Evolutionary conservation across 2,329 filamentous ascomycete species (phyloP), one percentile per base, ranked within the genome.

Genomic region (Paraphaeosphaeria minitans): DNA sequence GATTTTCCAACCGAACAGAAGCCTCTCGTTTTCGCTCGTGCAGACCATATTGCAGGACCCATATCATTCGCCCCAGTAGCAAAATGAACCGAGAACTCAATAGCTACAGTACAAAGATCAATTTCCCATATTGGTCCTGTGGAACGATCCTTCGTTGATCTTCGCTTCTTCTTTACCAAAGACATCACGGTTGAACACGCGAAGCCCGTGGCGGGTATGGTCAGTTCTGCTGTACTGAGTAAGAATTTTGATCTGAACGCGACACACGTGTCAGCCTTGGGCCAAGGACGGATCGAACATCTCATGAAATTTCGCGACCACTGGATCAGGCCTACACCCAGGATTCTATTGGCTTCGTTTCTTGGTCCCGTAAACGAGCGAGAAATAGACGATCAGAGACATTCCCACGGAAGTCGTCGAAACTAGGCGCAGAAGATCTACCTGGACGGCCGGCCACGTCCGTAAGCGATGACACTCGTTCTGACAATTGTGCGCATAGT

Each of bases 141-240:
- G 4, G 43, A 46, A 16, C 55, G 56, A 33, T 56, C 56, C 29
- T 65, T 46, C 35, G 46, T 62, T 39, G 60, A 59, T 14, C 16
- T 65, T 12, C 57, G 62, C 5, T 47, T 65, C 22, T 52, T 46
- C 31, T 65, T 65, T 54, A 60, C 48, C 33, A 42, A 46, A 10
- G 41, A 19, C 0, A 42, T 62, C 8, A 43, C 22, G 2, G 29
- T 19, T 6, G 31, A 56, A 6, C 55, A 59, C 10, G 58, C 22
- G 13, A 33, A 50, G n/a, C 14, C 14, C 8, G 54, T 57, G 4
- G 54, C 54, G 7, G 22, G 45, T 3, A 42, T 60, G 47, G 43
- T 57, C 29, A 51, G 22, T 9, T 45, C 58, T 12, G 8, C 56
- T 5, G 50, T 60, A 0, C 16, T 39, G 5, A 43, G 46, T n/a